Evolutionary conservation across 2,329 filamentous ascomycete species (phyloP), one percentile per base, ranked within the genome.

Genomic region (Calycina marina): DNA sequence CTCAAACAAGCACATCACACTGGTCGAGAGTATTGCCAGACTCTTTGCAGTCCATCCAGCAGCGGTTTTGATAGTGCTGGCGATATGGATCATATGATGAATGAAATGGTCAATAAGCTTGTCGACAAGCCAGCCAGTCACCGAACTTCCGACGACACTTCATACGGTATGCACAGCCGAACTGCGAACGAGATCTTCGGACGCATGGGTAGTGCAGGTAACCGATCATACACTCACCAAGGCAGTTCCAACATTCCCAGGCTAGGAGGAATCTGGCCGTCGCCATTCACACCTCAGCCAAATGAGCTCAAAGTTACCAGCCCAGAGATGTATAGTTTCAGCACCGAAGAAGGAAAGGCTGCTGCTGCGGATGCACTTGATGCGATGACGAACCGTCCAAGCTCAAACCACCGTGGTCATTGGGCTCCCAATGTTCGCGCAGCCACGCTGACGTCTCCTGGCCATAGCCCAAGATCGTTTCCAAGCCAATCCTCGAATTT

Each of bases 71-170:
- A 67, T 35, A 56, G 55, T n/a, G n/a, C n/a, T n/a, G n/a, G n/a
- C n/a, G 61, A 62, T 14, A 64, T 71, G 56, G 60, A 60, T 39
- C 60, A 59, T 6, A 72, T 73, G 69, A 69, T 74, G 10, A 65
- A 73, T 41, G 58, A 66, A 36, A 54, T 74, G 16, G 57, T 73
- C 18, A 46, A 47, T 14, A 41, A 47, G 14, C 38, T 43, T n/a
- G 31, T 4, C 16, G 30, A 14, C 4, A 4, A 56, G 55, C n/a
- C n/a, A n/a, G n/a, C n/a, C n/a, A 26, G 48, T 49, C 30, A 56
- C 58, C 15, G 52, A 56, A 25, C 41, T 41, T 39, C 32, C 32
- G 30, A 47, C 18, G 62, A 67, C 24, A 56, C 63, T 3, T 69
- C 63, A 2, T 72, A 70, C 38, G 68, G 64, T 11, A 69, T 72